Conservation (phyloP, 306 rosid species). For the Cicer judaicum region DNA sequence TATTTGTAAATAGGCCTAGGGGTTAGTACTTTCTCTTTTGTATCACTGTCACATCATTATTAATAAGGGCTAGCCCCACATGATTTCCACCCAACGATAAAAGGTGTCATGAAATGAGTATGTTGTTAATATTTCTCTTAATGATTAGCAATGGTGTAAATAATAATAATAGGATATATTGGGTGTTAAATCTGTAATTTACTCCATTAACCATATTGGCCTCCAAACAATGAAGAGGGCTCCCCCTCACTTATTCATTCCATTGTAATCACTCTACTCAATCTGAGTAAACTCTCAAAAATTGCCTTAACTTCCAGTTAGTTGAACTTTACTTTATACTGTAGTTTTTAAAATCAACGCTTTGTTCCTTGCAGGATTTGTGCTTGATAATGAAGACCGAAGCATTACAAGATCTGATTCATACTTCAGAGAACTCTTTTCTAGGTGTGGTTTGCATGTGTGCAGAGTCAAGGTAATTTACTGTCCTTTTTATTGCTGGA, state of each 20-base stretch:
- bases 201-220: background rate
- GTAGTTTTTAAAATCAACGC: conserved; percentile 20
- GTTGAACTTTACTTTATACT: conserved; percentile 19
- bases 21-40: no score
- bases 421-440: conserved; percentile 80
- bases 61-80: background rate
- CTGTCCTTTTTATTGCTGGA: background rate
- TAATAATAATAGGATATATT: background rate
- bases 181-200: background rate
- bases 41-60: no score
- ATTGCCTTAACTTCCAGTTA: conserved; percentile 3
- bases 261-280: background rate
- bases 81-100: background rate
- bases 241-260: background rate
- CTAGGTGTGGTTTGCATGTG: conserved; percentile 76
- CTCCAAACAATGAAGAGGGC: no score
- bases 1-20: no score
- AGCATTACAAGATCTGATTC: conserved; percentile 86
- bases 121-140: background rate
- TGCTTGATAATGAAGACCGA: conserved; percentile 84
- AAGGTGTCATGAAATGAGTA: no score
- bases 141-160: conserved; percentile 11
- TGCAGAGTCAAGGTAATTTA: conserved; percentile 68
- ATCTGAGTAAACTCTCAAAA: background rate
- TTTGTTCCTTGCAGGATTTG: conserved; percentile 63